phyloP scores from a whole-genome alignment of 2,329 filamentous ascomycete species.

The Sporothrix inflata region DNA sequence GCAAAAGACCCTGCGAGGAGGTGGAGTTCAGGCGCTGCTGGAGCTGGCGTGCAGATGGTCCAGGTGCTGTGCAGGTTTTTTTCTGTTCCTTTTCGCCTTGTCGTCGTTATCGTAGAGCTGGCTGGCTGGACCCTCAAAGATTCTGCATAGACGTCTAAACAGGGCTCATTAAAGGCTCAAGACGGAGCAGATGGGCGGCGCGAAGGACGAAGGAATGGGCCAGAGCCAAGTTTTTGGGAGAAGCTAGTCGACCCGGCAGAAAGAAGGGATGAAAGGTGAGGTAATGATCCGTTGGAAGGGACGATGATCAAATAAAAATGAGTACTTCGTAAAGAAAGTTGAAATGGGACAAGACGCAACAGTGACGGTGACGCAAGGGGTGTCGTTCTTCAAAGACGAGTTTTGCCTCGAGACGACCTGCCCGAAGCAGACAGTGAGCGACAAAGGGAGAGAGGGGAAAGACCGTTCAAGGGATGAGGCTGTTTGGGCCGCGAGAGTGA shows the following conservation, averaged over 20 bases:
- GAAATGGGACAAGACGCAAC: background rate
- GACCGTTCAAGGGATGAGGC: constrained; percentile 9
- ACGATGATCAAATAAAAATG: background rate
- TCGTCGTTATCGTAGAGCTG: background rate
- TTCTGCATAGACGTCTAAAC: background rate
- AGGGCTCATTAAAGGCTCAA: background rate
- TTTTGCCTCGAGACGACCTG: constrained; percentile 3
- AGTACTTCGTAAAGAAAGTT: background rate
- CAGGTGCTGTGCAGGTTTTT: constrained; percentile 11
- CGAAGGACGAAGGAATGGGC: constrained; percentile 16
- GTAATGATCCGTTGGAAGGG: background rate
- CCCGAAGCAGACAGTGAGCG: background rate
- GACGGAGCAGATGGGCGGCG: constrained; percentile 11
- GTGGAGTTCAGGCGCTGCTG: constrained; percentile 21
- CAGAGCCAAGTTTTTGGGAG: constrained; percentile 6
- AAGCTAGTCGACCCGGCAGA: constrained; percentile 20
- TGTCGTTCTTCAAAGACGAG: background rate
- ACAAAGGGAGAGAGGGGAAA: background rate
- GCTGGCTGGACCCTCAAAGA: background rate
- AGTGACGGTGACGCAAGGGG: constrained; percentile 11
- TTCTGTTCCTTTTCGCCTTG: background rate
- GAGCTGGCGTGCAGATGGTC: constrained; percentile 20
- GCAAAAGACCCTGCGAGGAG: background rate
- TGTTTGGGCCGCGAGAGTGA: background rate
- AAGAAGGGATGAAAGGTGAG: constrained; percentile 4